Evolutionary conservation across 257 asterid species (phyloP), one percentile per base, ranked within the genome.

Genomic region (Solanum raphanifolium): DNA sequence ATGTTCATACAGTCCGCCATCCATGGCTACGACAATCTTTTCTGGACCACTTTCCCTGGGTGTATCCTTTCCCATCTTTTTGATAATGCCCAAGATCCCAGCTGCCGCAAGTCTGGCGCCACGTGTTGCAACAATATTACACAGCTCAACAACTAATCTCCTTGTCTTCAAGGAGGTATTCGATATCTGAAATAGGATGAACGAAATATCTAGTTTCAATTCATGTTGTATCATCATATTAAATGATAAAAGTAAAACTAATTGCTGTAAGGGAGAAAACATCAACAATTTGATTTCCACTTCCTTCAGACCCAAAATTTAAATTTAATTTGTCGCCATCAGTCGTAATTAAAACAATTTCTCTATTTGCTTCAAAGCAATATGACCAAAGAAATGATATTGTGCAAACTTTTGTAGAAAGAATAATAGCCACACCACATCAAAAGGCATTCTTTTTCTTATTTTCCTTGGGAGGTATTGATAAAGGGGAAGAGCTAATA

Each of bases 41-140:
- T 88, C 91, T 16, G 60, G 48, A 27, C 90, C 92, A 5, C 89
- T 88, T 29, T 88, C 92, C 43, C 78, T 75, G 6, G 76, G 84
- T 12, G 90, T 68, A 74, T 93, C 98, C 43, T 90, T 85, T 88
- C 94, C 98, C 94, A 89, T 93, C 86, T 92, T 94, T 90, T 93
- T 93, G 88, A 92, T 76, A 31, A 94, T 92, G 5, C 96, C 98
- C 43, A 92, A 71, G 65, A 94, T 35, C 20, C 96, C 96, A 10
- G 96, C 94, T 7, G 94, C 94, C 0, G 98, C 95, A 29, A 94
- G 93, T 5, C 98, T 94, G 5, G 96, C 95, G 6, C 96, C 98
- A 55, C 98, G 95, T 5, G 93, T 86, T 86, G 95, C 93, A 3
- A 94, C 55, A n/a, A 92, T 90, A 88, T 92, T 84, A 90, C 94